Percentiles rank a stretch among this genome's conserved stretches.
Evolutionary conservation across 2,329 filamentous ascomycete genomes (phyloP).

Genomic region (Aspergillus texensis): DNA sequence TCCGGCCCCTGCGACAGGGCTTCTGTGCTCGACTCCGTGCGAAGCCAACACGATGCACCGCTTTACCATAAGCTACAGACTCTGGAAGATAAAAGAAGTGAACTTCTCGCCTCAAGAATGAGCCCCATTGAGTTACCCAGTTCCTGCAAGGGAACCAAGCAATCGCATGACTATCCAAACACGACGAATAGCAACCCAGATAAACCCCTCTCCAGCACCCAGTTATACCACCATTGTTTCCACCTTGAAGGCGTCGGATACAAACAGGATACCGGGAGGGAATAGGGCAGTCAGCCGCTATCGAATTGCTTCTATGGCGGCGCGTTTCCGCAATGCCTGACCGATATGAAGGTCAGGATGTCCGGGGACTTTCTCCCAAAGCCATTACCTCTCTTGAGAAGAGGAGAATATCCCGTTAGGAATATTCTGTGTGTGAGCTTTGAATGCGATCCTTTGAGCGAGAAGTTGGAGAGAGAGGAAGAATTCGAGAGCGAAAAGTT

Average conservation of each 20-base stretch:
- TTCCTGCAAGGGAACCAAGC: constrained; percentile 52
- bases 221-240: constrained; percentile 39
- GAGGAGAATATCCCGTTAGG: constrained; percentile 40
- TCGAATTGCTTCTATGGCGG: constrained; percentile 96
- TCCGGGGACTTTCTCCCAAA: constrained; percentile 99
- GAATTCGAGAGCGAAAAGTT: constrained; percentile 26
- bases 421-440: constrained; percentile 92
- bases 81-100: constrained; percentile 42
- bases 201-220: constrained; percentile 42
- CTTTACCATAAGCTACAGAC: constrained; percentile 60
- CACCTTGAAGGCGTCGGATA: constrained; percentile 52
- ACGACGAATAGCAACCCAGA: constrained; percentile 78
- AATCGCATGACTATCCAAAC: constrained; percentile 99
- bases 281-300: constrained; percentile 75
- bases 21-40: constrained; percentile 44
- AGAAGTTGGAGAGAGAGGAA: constrained; percentile 68
- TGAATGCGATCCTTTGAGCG: constrained; percentile 99
- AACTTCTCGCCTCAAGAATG: constrained; percentile 99
- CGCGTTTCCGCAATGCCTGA: constrained; percentile 87
- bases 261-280: constrained; percentile 48
- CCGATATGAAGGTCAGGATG: constrained; percentile 58
- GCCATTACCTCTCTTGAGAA: constrained; percentile 52
- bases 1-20: constrained; percentile 72
- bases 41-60: constrained; percentile 38
- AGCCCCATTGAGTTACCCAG: constrained; percentile 99